A percentile compares a stretch with the other conserved stretches of the same genome.
These are phyloP conservation scores for Paracoccidioides brasiliensis DNA, from an alignment of 2,329 filamentous ascomycete genomes.

Conservation along the genomic window DNA sequence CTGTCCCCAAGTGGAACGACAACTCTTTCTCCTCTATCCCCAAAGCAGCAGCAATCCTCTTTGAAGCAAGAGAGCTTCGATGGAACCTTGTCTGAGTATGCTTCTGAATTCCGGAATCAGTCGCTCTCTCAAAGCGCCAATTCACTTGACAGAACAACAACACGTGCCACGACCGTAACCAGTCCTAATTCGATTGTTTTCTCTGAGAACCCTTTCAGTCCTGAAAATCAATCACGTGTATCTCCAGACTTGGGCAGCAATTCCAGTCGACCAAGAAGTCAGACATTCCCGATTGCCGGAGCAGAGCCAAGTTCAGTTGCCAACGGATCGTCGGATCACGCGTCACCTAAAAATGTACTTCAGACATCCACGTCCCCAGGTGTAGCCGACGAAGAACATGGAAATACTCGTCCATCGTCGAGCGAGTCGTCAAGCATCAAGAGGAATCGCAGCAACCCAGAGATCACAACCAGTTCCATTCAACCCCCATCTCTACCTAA, in stretches of 20 bases:
- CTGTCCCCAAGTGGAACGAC: slow-evolving; percentile 54
- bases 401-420: slow-evolving; percentile 12
- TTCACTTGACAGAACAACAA: slow-evolving; percentile 52
- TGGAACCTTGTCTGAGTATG: slow-evolving; percentile 45
- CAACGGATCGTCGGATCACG: slow-evolving; percentile 39
- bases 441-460: slow-evolving; percentile 32
- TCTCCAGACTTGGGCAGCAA: slow-evolving; percentile 35
- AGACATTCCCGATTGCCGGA: slow-evolving; percentile 63
- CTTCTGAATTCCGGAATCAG: slow-evolving; percentile 44
- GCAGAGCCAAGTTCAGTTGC: slow-evolving; percentile 41
- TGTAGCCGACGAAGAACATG: slow-evolving; percentile 35
- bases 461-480: slow-evolving; percentile 31
- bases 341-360: slow-evolving; percentile 41
- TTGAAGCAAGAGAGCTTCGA: slow-evolving; percentile 47
- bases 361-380: slow-evolving; percentile 34
- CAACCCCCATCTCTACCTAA: slow-evolving; percentile 27
- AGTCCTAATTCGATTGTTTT: slow-evolving; percentile 65
- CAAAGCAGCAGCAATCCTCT: slow-evolving; percentile 52
- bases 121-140: slow-evolving; percentile 54
- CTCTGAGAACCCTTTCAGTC: slow-evolving; percentile 59
- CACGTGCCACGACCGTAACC: slow-evolving; percentile 57
- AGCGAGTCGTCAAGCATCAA: slow-evolving; percentile 27
- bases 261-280: slow-evolving; percentile 67
- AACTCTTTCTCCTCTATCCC: slow-evolving; percentile 58
- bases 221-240: slow-evolving; percentile 38